Conservation (phyloP, 768 basidiomycete species). For the Exidia glandulosa region DNA sequence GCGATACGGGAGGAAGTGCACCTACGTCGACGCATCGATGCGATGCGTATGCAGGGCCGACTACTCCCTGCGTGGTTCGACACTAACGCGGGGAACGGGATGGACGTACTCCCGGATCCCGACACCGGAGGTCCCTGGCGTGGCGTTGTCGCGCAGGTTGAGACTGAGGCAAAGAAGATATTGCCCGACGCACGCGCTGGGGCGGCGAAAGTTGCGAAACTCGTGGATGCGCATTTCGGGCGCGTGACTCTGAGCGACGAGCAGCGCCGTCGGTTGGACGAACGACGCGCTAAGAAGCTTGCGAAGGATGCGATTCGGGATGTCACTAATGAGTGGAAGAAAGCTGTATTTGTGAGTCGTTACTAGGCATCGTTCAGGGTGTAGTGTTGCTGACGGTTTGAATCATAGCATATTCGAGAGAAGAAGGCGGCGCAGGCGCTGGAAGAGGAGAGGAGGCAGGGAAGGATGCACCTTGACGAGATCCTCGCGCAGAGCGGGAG, state of each 20-base stretch:
- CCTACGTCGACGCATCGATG: not conserved
- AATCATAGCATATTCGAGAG: slow-evolving; percentile 62
- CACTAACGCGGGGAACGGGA: not conserved
- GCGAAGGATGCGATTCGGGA: slow-evolving; percentile 64
- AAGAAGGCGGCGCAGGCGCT: slow-evolving; percentile 51
- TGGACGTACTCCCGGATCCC: not conserved
- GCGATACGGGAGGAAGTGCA: slow-evolving; percentile 18
- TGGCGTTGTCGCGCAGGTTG: slow-evolving; percentile 21
- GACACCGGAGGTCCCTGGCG: not conserved
- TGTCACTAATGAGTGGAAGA: slow-evolving; percentile 75
- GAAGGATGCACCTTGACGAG: slow-evolving; percentile 79
- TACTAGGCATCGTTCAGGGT: too few species aligned
- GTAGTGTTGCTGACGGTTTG: not conserved
- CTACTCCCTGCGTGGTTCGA: slow-evolving; percentile 6
- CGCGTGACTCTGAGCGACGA: slow-evolving; percentile 50
- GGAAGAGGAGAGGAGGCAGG: slow-evolving; percentile 67
- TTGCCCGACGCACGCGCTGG: slow-evolving; percentile 22
- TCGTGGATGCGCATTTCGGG: slow-evolving; percentile 70
- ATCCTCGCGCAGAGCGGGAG: slow-evolving; percentile 84
- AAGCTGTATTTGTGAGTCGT: slow-evolving; percentile 65
- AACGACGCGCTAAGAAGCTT: slow-evolving; percentile 50
- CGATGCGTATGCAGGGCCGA: not conserved
- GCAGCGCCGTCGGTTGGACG: slow-evolving; percentile 45
- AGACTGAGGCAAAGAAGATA: slow-evolving; percentile 16
- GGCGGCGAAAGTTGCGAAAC: slow-evolving; percentile 48